Conservation (phyloP, 1,139 yeast species). For the Pichia sp. region DNA sequence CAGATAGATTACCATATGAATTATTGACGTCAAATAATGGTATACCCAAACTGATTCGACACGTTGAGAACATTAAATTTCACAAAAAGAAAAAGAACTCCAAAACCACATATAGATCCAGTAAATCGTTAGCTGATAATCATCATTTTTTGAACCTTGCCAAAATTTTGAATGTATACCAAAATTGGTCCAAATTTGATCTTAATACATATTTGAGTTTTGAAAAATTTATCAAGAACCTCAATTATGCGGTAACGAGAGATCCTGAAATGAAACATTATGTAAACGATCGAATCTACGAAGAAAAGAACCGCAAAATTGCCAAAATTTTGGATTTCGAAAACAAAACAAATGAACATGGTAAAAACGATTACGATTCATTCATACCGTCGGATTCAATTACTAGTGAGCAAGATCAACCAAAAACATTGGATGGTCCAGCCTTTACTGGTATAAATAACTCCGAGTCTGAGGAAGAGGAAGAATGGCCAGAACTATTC, state of each 20-base stretch:
- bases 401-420: neutral
- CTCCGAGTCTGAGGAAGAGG: neutral
- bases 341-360: no score
- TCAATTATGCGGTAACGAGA: no score
- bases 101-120: neutral
- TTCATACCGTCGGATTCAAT: no score
- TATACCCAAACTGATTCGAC: constrained; percentile 18
- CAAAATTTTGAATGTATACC: constrained; percentile 21
- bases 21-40: constrained; percentile 23
- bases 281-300: no score
- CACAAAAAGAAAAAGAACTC: constrained; percentile 3
- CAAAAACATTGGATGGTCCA: neutral
- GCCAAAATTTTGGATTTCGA: no score
- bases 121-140: constrained; percentile 10
- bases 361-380: no score
- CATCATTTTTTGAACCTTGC: constrained; percentile 24
- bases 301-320: no score
- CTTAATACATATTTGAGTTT: no score
- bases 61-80: constrained; percentile 18
- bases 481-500: constrained; percentile 12
- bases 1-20: constrained; percentile 21
- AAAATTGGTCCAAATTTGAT: constrained; percentile 23
- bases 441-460: neutral
- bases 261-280: no score
- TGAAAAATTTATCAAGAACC: no score